These are phyloP conservation scores for Knufia fluminis DNA, from an alignment of 2,329 filamentous ascomycete genomes.

Conservation along the genomic window DNA sequence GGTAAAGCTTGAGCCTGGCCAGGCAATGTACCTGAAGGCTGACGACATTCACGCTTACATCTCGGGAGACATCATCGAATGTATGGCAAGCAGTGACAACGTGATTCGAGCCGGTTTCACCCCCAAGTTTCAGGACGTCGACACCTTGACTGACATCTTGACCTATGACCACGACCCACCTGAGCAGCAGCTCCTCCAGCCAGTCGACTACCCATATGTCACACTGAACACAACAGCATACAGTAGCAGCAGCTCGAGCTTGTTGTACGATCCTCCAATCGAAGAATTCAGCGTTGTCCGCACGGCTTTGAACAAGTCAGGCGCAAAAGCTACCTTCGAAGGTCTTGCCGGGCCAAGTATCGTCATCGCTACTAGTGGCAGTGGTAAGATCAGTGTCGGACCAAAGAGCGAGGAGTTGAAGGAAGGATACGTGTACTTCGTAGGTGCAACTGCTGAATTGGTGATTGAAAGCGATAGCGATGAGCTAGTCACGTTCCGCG, in stretches of 20 bases:
- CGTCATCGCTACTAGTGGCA: slow-evolving; percentile 77
- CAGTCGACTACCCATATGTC: slow-evolving; percentile 74
- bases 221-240: slow-evolving; percentile 76
- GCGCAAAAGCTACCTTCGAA: slow-evolving; percentile 81
- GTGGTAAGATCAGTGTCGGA: slow-evolving; percentile 76
- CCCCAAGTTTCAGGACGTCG: slow-evolving; percentile 95
- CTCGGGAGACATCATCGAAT: slow-evolving; percentile 80
- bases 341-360: slow-evolving; percentile 81
- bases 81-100: slow-evolving; percentile 98
- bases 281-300: slow-evolving; percentile 90
- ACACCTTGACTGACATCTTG: slow-evolving; percentile 78
- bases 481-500: slow-evolving; percentile 80
- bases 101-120: slow-evolving; percentile 96
- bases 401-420: slow-evolving; percentile 66
- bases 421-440: slow-evolving; percentile 69
- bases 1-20: slow-evolving; percentile 74
- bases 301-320: slow-evolving; percentile 59
- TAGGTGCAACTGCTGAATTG: slow-evolving; percentile 78
- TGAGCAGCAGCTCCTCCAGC: slow-evolving; percentile 84
- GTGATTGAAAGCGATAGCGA: slow-evolving; percentile 62
- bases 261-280: slow-evolving; percentile 89
- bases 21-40: slow-evolving; percentile 91
- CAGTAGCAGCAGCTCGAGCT: slow-evolving; percentile 60
- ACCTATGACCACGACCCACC: slow-evolving; percentile 96
- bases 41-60: slow-evolving; percentile 94